Evolutionary conservation across 2,329 filamentous ascomycete species (phyloP).

Genomic region (Colletotrichum horii): DNA sequence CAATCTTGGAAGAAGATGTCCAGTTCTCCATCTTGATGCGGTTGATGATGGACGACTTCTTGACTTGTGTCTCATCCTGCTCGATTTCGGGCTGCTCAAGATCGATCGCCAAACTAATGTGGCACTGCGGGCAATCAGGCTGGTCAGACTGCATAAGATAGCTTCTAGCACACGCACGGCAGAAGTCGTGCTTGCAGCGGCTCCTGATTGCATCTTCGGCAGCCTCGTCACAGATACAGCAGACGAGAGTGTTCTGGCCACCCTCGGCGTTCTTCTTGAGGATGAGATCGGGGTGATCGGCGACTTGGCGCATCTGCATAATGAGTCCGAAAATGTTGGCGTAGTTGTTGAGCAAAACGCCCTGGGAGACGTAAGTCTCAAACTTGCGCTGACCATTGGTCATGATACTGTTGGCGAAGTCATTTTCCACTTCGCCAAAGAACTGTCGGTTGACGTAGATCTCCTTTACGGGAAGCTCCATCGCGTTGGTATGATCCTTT

Average conservation of each 20-base stretch:
- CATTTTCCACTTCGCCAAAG: conserved; percentile 94
- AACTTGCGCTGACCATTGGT: conserved; percentile 87
- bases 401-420: conserved; percentile 97
- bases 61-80: conserved; percentile 84
- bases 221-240: conserved; percentile 94
- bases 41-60: conserved; percentile 98
- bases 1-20: conserved; percentile 98
- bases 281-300: conserved; percentile 93
- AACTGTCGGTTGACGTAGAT: conserved; percentile 93
- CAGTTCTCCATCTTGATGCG: conserved; percentile 99
- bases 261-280: conserved; percentile 85
- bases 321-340: conserved; percentile 99
- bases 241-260: conserved; percentile 89
- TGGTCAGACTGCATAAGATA: conserved; percentile 78
- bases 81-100: conserved; percentile 95
- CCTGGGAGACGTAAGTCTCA: conserved; percentile 92
- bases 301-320: conserved; percentile 99
- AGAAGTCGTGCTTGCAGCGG: conserved; percentile 83
- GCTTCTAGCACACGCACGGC: conserved; percentile 44
- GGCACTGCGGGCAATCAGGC: conserved; percentile 86
- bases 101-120: conserved; percentile 88
- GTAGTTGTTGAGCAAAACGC: conserved; percentile 95
- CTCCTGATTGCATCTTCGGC: conserved; percentile 94
- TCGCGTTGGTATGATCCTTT: conserved; percentile 88
- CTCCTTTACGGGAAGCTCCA: conserved; percentile 96